Percentiles rank a stretch among this genome's conserved stretches.
Conservation (phyloP, 192 early-diverging fungal genomes). For the Jimgerdemannia lactiflua region DNA sequence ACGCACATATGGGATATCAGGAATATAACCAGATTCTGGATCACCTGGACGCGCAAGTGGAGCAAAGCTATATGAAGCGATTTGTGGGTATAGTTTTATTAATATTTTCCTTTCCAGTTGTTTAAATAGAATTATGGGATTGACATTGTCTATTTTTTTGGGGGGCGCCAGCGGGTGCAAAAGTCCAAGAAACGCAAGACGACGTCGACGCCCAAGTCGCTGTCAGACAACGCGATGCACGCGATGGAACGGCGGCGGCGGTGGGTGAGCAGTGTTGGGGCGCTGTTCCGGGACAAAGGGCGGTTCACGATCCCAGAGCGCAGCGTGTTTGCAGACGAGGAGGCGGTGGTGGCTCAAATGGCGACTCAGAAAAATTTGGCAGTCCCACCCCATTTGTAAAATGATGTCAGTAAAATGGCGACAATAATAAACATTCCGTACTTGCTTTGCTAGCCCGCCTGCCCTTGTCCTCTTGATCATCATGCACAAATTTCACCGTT, state of each 20-base stretch:
- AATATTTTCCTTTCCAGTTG: not conserved
- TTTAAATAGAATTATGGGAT: not conserved
- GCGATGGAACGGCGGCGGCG: conserved; percentile 64
- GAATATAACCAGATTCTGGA: conserved; percentile 88
- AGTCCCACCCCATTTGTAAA: no score
- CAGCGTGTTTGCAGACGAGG: no score
- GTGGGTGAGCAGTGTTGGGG: conserved; percentile 66
- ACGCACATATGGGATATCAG: conserved; percentile 76
- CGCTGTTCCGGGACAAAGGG: no score
- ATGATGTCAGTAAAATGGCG: no score
- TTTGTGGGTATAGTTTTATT: conserved; percentile 55
- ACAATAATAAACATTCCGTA: no score
- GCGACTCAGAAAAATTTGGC: no score
- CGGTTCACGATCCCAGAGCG: no score
- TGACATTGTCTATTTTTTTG: not conserved
- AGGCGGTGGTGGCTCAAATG: no score
- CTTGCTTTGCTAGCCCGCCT: no score
- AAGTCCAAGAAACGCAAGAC: conserved; percentile 74
- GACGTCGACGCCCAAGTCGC: conserved; percentile 41
- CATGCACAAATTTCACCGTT: no score
- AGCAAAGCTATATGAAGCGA: conserved; percentile 82
- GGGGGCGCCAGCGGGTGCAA: conserved; percentile 41
- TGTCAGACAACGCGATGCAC: conserved; percentile 68
- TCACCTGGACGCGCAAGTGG: conserved; percentile 86
- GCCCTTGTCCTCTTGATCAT: no score